These are phyloP conservation scores for Hericium erinaceus DNA, from an alignment of 768 basidiomycete species.

Conservation along the genomic window DNA sequence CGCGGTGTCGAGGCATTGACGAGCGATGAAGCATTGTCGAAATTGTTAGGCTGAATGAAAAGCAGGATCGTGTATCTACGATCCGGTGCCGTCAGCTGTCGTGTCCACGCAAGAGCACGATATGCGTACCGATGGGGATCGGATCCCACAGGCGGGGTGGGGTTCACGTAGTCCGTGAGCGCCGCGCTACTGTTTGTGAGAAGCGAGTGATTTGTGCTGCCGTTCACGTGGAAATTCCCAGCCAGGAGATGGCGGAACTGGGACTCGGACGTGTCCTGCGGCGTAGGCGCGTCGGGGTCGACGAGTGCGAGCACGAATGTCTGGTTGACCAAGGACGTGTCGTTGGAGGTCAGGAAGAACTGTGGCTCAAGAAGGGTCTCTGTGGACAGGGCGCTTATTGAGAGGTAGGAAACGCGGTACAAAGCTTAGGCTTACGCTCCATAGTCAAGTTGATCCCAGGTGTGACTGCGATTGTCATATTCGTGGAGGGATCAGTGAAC, in stretches of 20 bases:
- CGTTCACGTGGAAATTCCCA: slow-evolving; percentile 16
- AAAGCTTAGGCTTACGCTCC: neutral
- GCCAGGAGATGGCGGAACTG: slow-evolving; percentile 24
- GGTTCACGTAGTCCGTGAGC: slow-evolving; percentile 21
- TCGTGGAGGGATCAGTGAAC: neutral
- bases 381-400: neutral
- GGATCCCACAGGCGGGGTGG: slow-evolving; percentile 23
- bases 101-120: slow-evolving; percentile 20
- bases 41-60: slow-evolving; percentile 22
- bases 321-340: slow-evolving; percentile 2
- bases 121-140: slow-evolving; percentile 23
- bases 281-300: slow-evolving; percentile 26
- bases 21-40: slow-evolving; percentile 9
- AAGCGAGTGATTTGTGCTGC: slow-evolving; percentile 6
- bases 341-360: slow-evolving; percentile 9
- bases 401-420: neutral
- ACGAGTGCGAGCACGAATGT: slow-evolving; percentile 24
- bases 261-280: slow-evolving; percentile 18
- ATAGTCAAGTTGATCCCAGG: slow-evolving; percentile 1
- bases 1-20: slow-evolving; percentile 22
- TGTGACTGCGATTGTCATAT: neutral
- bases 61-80: slow-evolving; percentile 22
- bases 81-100: neutral
- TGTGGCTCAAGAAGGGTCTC: slow-evolving; percentile 4
- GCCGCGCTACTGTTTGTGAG: slow-evolving; percentile 23